phyloP scores from a whole-genome alignment of 148 eudicot species.

The Euryodendron excelsum region DNA sequence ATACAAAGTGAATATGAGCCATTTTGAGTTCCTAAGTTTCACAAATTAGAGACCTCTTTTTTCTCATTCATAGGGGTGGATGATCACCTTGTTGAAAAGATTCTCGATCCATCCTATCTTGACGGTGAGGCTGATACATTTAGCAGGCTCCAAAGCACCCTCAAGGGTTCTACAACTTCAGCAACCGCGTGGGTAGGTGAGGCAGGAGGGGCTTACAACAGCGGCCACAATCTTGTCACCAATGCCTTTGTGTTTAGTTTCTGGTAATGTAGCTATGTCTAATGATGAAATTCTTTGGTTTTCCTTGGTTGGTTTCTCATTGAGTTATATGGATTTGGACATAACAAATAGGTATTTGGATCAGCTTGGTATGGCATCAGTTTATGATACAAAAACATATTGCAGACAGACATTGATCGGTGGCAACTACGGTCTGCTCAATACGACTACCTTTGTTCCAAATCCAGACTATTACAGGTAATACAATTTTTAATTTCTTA shows the following conservation, averaged over 20 bases:
- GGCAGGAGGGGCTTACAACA: slow-evolving; percentile 25
- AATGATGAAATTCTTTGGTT: not conserved
- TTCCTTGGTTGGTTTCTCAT: no score
- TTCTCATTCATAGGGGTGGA: slow-evolving; percentile 17
- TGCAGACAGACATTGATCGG: slow-evolving; percentile 84
- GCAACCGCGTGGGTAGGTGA: slow-evolving; percentile 24
- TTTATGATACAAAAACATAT: slow-evolving; percentile 67
- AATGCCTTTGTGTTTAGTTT: slow-evolving; percentile 23
- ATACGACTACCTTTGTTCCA: slow-evolving; percentile 77
- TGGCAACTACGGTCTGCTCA: slow-evolving; percentile 88
- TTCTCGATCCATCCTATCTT: slow-evolving; percentile 14
- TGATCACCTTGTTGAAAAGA: slow-evolving; percentile 12
- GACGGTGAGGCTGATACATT: slow-evolving; percentile 11
- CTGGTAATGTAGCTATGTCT: slow-evolving; percentile 11
- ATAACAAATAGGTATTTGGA: slow-evolving; percentile 80
- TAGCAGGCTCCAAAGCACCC: slow-evolving; percentile 11
- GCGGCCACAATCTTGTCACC: slow-evolving; percentile 23
- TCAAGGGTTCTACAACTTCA: slow-evolving; percentile 13
- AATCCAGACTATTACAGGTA: slow-evolving; percentile 98
- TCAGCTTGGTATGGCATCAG: slow-evolving; percentile 75
- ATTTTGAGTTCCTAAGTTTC: not conserved
- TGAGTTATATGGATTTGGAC: no score
- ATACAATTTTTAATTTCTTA: not conserved
- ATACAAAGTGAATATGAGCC: not conserved
- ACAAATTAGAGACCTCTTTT: no score